Evolutionary conservation across 805 yeast species (phyloP).

Genomic region (Helenozyma baotianmanensis): DNA sequence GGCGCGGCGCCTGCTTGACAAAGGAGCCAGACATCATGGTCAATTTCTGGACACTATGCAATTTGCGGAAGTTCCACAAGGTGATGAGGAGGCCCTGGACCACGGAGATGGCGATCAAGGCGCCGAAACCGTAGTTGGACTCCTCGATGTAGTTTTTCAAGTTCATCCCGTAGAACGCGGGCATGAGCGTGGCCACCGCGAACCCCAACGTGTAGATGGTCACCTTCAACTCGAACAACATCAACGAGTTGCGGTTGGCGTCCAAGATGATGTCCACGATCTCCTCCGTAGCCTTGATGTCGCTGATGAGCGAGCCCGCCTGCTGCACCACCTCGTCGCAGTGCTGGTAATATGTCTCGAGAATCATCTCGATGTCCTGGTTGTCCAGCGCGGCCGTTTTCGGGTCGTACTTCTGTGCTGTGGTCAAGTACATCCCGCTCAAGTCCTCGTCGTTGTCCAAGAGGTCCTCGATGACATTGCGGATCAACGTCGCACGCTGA

Average conservation of each 20-base stretch:
- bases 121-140: constrained; percentile 56
- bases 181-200: constrained; percentile 77
- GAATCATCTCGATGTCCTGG: constrained; percentile 79
- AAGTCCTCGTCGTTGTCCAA: constrained; percentile 85
- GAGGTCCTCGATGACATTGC: constrained; percentile 78
- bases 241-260: constrained; percentile 83
- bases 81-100: constrained; percentile 54
- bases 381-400: constrained; percentile 29
- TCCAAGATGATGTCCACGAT: constrained; percentile 87
- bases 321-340: constrained; percentile 93
- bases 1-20: constrained; percentile 6
- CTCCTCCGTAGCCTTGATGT: constrained; percentile 87
- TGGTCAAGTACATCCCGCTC: constrained; percentile 70
- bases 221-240: constrained; percentile 80
- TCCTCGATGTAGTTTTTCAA: constrained; percentile 74
- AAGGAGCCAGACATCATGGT: constrained; percentile 46
- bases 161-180: constrained; percentile 90
- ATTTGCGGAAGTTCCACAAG: constrained; percentile 48
- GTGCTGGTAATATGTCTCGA: constrained; percentile 86
- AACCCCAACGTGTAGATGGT: constrained; percentile 81
- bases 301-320: constrained; percentile 75
- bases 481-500: constrained; percentile 69
- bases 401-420: constrained; percentile 21
- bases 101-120: constrained; percentile 49
- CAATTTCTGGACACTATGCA: constrained; percentile 59